Evolutionary conservation across 176 grass and related monocot species (phyloP), one percentile per base, ranked within the genome.

Genomic region (Ampelocalamus luodianensis): DNA sequence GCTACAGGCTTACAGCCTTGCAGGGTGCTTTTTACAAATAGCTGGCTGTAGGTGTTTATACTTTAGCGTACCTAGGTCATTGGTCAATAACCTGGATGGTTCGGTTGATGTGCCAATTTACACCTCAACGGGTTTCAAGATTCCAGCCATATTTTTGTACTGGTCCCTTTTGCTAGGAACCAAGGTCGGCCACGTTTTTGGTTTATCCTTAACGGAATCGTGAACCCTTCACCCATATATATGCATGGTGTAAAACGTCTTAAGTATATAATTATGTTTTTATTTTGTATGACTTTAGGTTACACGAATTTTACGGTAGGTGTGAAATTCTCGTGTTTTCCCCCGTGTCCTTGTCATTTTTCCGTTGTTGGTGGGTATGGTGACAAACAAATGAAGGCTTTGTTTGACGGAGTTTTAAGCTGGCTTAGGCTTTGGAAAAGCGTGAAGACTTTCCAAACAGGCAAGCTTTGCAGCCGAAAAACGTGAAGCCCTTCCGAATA

Each of bases 1-100:
- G 26, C 18, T 55, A 23, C 43, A n/a, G n/a, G n/a, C n/a, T n/a
- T n/a, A n/a, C n/a, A 37, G 22, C 27, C 44, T 66, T 27, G 6
- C 5, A 60, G 10, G 43, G n/a, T 68, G 38, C 14, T 42, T 73
- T 76, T 73, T 72, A 42, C 38, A 37, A 65, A 56, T 68, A 72
- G 59, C 74, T 87, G 49, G 45, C 40, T 38, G 56, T 87, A 90
- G 71, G 78, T 48, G 17, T 42, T 68, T 53, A 61, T 37, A 24
- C 18, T 51, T 72, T 48, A 51, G 34, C 49, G 3, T 65, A 62
- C 24, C 3, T 72, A n/a, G 26, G 71, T 37, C 59, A 42, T 82
- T 38, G 72, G 54, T 85, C 53, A 81, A 24, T 4, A 43, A 24
- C 43, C 16, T 51, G 71, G 9, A 24, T 74, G 29, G 42, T 67